Evolutionary conservation across 2,329 filamentous ascomycete genomes (phyloP).

Genomic region (Grosmannia clavigera): DNA sequence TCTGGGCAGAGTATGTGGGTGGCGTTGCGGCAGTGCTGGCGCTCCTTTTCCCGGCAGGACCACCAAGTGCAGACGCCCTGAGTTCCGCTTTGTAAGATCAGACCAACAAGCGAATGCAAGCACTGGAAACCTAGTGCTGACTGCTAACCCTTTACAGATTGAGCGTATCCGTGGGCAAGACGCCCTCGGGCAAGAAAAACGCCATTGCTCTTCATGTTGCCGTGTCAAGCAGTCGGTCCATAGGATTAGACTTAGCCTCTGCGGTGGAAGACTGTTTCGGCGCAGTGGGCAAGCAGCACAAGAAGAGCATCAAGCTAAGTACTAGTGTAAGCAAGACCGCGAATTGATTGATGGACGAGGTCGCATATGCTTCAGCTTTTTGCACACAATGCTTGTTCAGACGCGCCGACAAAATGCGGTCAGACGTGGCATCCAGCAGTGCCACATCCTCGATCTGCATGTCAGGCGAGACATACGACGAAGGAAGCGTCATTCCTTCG

Average conservation of each 20-base stretch:
- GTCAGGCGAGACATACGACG: not conserved
- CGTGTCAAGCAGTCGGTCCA: not conserved
- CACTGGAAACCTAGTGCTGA: not conserved
- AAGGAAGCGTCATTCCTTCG: not conserved
- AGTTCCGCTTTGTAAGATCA: slow-evolving; percentile 27
- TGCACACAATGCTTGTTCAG: too few relatives aligned
- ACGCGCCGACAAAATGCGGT: too few relatives aligned
- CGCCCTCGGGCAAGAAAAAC: slow-evolving; percentile 18
- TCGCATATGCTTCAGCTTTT: not conserved
- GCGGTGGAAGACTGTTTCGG: slow-evolving; percentile 8
- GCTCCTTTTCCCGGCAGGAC: slow-evolving; percentile 28
- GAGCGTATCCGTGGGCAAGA: slow-evolving; percentile 6
- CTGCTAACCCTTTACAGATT: not conserved
- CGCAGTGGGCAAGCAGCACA: slow-evolving; percentile 9
- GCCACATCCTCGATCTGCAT: not conserved
- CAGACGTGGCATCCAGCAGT: not conserved
- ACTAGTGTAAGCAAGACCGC: not conserved
- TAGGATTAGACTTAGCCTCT: slow-evolving; percentile 5
- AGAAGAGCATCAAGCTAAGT: slow-evolving; percentile 8
- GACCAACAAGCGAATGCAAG: not conserved
- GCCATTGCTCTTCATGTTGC: slow-evolving; percentile 13
- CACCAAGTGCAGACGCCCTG: slow-evolving; percentile 23
- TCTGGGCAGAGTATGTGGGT: slow-evolving; percentile 43
- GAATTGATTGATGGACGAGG: not conserved
- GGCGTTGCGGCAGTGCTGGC: slow-evolving; percentile 32